phyloP scores from a whole-genome alignment of 495 filamentous ascomycete species.

The Penicillium canescens region DNA sequence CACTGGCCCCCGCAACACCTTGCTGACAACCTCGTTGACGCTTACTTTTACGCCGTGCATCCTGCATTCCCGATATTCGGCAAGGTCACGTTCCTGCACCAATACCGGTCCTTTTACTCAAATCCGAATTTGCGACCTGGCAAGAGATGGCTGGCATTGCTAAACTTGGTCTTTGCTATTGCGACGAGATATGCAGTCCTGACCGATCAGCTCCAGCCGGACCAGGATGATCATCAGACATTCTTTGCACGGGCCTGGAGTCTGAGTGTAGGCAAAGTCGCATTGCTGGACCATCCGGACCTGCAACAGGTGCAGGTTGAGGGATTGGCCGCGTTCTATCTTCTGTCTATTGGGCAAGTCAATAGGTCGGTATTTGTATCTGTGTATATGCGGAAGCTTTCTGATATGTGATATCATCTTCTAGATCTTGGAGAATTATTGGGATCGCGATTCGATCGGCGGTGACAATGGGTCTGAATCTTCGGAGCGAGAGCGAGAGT shows the following conservation, averaged over 20 bases:
- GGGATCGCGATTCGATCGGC: conserved; percentile 61
- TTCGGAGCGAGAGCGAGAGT: conserved; percentile 55
- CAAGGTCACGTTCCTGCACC: conserved; percentile 40
- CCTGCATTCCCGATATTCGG: conserved; percentile 60
- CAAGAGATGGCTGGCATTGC: conserved; percentile 56
- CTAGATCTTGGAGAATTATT: conserved; percentile 60
- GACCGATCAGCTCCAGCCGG: conserved; percentile 29
- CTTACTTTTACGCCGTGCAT: conserved; percentile 59
- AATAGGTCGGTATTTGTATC: conserved; percentile 47
- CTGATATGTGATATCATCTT: neutral
- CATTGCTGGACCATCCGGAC: conserved; percentile 53
- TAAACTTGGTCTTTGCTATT: conserved; percentile 70
- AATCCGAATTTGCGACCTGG: conserved; percentile 36
- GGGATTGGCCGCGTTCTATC: conserved; percentile 60
- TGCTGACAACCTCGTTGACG: conserved; percentile 53
- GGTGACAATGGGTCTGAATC: conserved; percentile 59
- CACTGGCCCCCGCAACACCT: conserved; percentile 49
- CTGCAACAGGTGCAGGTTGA: conserved; percentile 59
- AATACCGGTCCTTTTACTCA: conserved; percentile 42
- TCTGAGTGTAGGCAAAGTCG: conserved; percentile 48
- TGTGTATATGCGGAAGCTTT: too few species aligned
- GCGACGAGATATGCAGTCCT: conserved; percentile 51
- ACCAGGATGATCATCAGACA: conserved; percentile 47
- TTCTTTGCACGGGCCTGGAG: conserved; percentile 62
- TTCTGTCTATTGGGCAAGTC: conserved; percentile 56